phyloP scores from a whole-genome alignment of 441 rosid genomes.

The Kokia cookei region DNA sequence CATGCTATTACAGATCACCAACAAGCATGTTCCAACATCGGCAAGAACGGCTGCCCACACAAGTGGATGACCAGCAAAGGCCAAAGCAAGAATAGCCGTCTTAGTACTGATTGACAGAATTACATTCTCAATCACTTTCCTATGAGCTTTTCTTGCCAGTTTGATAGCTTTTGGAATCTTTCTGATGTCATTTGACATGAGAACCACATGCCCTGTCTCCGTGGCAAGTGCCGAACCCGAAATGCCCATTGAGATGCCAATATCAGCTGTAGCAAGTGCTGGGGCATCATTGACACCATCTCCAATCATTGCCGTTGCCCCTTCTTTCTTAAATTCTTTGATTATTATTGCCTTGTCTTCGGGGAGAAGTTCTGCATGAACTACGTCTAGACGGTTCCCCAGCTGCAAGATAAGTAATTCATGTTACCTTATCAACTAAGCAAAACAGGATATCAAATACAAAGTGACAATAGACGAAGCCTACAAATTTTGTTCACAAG shows the following conservation, averaged over 20 bases:
- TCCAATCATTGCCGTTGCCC: constrained; percentile 78
- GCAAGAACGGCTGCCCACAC: constrained; percentile 90
- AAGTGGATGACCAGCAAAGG: constrained; percentile 73
- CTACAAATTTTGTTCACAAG: not conserved
- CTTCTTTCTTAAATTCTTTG: constrained; percentile 43
- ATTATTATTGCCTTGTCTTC: constrained; percentile 64
- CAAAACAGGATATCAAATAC: not conserved
- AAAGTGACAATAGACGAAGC: not conserved
- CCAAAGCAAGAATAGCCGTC: constrained; percentile 57
- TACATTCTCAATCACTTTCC: constrained; percentile 67
- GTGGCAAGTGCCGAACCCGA: constrained; percentile 91
- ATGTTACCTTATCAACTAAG: not conserved
- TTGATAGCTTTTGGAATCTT: constrained; percentile 61
- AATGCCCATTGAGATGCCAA: constrained; percentile 93
- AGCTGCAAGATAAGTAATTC: constrained; percentile 34
- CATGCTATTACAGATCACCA: constrained; percentile 87
- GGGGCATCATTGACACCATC: constrained; percentile 95
- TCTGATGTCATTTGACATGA: constrained; percentile 84
- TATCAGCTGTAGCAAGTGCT: constrained; percentile 77
- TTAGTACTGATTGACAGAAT: constrained; percentile 50
- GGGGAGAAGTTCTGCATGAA: constrained; percentile 74
- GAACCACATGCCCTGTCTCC: constrained; percentile 69
- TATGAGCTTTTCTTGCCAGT: constrained; percentile 48
- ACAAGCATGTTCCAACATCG: constrained; percentile 77
- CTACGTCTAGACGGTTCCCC: constrained; percentile 44